Evolutionary conservation across 2,329 filamentous ascomycete genomes (phyloP), one percentile per base, ranked within the genome.

Genomic region (Aspergillus pseudoterreus): DNA sequence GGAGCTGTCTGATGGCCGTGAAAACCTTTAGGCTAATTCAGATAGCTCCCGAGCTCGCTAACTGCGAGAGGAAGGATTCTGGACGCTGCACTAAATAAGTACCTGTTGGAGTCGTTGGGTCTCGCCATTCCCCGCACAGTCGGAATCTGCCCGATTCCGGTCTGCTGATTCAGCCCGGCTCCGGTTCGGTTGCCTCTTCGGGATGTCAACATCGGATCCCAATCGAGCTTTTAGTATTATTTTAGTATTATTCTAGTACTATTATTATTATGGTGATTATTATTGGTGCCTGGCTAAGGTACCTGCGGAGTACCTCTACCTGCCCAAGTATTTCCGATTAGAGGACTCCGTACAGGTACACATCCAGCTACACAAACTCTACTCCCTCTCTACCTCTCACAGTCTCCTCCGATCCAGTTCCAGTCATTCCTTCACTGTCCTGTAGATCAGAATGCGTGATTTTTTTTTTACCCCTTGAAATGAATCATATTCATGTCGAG

Each of bases 31-130:
- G 49, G 15, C 54, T 55, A 50, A 52, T 47, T 32, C 50, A 51
- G 44, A 46, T 50, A 36, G 51, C 50, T 52, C 41, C 48, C 43
- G 38, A 22, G 45, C 24, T 43, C 17, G 45, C 56, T 56, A 60
- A 57, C 57, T 50, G n/a, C 45, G 35, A 51, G 50, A 56, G 58
- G 59, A 61, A 61, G 54, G 56, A 55, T 61, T 61, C 59, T 58
- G 56, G 59, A 60, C 53, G 47, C 22, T 47, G 35, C 11, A 4
- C 14, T 38, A 11, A n/a, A 27, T 45, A 45, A 44, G 45, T 48
- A 46, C 45, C 6, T 35, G 11, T 17, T 38, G 6, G 35, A 14
- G 8, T 44, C 46, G 17, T 47, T 36, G 39, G 39, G 6, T 43
- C 11, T 27, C 21, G 45, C 15, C 19, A 17, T 54, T 57, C 57